Evolutionary conservation across 257 asterid genomes (phyloP), one percentile per base, ranked within the genome.

Genomic region (Catharanthus roseus): DNA sequence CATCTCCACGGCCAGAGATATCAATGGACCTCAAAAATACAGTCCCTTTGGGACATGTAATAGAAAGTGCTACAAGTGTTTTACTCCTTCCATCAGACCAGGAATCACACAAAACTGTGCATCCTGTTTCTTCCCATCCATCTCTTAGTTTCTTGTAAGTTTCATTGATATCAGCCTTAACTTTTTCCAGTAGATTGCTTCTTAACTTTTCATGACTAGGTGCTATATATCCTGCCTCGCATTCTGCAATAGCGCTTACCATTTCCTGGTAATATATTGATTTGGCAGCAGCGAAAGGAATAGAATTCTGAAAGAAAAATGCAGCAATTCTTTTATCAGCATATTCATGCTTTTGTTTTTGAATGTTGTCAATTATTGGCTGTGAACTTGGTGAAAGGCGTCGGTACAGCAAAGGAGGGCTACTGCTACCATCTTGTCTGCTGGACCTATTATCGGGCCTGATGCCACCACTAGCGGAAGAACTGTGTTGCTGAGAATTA

Each of bases 291-390:
- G 77, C 23, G 49, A 80, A 77, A 57, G 89, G 89, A 34, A 85
- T 75, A 26, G 78, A 71, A 72, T 77, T 84, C 56, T 79, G 85
- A 58, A 79, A 79, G 81, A 84, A 84, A 70, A 84, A 82, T 16
- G 70, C 66, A 33, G 86, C 86, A 54, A 82, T 75, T 65, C 79
- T 84, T 67, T 73, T 81, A 74, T 84, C 83, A 7, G 86, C 80
- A n/a, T 58, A n/a, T n/a, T 74, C 84, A 69, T 81, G 78, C 66
- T 84, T 81, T 70, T 74, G 74, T 44, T 58, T 77, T 49, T 74
- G 81, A 47, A 45, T 74, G 72, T 77, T 71, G 58, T 72, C 78
- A 62, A 45, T n/a, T 39, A 61, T 33, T 24, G 68, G 72, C 19
- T 81, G 78, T 47, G 58, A 49, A 75, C 77, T 71, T 42, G 81